Evolutionary conservation across 2,329 filamentous ascomycete species (phyloP).

Genomic region (Sporothrix brunneoviolacea): DNA sequence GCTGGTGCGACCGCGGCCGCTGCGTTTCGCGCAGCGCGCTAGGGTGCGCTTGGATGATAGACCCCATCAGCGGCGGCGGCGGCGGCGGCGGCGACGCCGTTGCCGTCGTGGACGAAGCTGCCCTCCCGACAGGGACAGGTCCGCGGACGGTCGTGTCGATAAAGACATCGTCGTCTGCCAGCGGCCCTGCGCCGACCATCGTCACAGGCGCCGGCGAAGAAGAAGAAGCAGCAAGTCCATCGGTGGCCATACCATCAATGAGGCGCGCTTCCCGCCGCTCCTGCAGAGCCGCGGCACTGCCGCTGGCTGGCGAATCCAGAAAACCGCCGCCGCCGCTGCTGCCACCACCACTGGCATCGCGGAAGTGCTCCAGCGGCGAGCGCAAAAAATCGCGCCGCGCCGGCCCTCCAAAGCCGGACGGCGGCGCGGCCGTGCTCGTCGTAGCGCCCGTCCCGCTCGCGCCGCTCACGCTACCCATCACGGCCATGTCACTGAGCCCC

Average conservation of each 20-base stretch:
- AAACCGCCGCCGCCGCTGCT: conserved; percentile 17
- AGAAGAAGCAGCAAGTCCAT: conserved; percentile 59
- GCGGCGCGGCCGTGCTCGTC: too few species aligned
- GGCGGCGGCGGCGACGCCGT: background rate
- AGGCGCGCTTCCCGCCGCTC: conserved; percentile 56
- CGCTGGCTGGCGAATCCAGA: conserved; percentile 20
- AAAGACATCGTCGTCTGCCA: conserved; percentile 43
- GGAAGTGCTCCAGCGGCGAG: conserved; percentile 9
- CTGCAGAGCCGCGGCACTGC: conserved; percentile 41
- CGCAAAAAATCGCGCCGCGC: conserved; percentile 7
- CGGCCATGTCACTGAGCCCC: conserved; percentile 41
- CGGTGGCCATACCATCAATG: conserved; percentile 58
- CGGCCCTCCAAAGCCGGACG: conserved; percentile 8
- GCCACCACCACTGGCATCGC: background rate
- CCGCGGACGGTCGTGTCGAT: conserved; percentile 59
- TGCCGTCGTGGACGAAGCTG: conserved; percentile 6
- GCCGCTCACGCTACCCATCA: conserved; percentile 21
- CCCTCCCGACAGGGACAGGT: conserved; percentile 40
- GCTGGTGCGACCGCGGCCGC: conserved; percentile 25
- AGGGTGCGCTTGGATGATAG: conserved; percentile 28
- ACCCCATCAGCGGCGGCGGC: background rate
- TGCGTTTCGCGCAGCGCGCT: conserved; percentile 33
- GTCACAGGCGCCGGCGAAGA: conserved; percentile 56
- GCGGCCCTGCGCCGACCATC: conserved; percentile 17
- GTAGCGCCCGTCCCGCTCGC: conserved; percentile 9